Conservation (phyloP, 768 basidiomycete genomes). For the Suillus paluster region DNA sequence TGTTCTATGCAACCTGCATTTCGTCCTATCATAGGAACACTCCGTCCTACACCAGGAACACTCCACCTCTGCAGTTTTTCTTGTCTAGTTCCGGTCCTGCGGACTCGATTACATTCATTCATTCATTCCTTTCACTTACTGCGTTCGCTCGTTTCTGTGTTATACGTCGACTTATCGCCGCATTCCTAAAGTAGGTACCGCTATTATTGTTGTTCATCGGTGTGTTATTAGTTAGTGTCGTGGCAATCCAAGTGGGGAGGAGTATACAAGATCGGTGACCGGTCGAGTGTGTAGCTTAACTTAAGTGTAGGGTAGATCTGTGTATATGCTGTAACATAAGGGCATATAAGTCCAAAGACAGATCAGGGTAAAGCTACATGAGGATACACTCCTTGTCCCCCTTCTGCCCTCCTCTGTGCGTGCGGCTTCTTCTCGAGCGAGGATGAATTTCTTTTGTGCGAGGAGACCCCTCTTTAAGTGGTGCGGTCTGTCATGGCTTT, state of each 20-base stretch:
- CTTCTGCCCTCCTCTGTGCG: neutral
- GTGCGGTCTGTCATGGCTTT: neutral
- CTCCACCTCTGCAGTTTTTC: too few species aligned
- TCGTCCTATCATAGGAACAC: too few species aligned
- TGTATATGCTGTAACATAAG: neutral
- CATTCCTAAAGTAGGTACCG: conserved; percentile 13
- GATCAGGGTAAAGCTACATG: neutral
- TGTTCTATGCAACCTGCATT: conserved; percentile 11
- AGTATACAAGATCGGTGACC: neutral
- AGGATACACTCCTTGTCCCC: neutral
- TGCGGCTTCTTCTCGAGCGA: neutral
- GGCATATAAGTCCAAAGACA: neutral
- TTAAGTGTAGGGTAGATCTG: neutral
- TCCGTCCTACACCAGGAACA: too few species aligned
- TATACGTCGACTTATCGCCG: conserved; percentile 31
- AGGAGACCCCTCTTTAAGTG: neutral
- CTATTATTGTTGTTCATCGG: conserved; percentile 25
- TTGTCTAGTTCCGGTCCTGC: conserved; percentile 12
- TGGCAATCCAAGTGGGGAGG: neutral
- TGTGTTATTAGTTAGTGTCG: conserved; percentile 18
- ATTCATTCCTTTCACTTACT: conserved; percentile 23
- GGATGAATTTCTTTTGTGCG: neutral
- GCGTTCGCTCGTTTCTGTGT: conserved; percentile 29
- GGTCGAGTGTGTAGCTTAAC: neutral
- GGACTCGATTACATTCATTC: conserved; percentile 9